These are phyloP conservation scores for Trametes meyenii DNA, from an alignment of 768 basidiomycete species.

Conservation along the genomic window DNA sequence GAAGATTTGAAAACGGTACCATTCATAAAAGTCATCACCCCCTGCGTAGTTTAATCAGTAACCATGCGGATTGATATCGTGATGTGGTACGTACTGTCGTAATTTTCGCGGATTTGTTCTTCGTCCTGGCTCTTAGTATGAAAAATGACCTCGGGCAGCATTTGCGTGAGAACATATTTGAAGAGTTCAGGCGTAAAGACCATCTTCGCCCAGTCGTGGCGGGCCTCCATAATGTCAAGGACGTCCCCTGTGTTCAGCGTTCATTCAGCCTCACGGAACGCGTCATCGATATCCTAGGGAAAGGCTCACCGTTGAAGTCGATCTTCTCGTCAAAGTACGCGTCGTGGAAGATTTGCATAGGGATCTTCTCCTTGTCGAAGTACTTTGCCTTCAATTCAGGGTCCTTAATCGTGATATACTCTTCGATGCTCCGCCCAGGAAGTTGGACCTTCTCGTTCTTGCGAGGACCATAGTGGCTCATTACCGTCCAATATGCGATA, in stretches of 20 bases:
- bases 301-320: constrained; percentile 83
- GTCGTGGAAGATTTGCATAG: constrained; percentile 97
- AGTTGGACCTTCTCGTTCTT: constrained; percentile 84
- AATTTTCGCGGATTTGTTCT: constrained; percentile 94
- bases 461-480: constrained; percentile 78
- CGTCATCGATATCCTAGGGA: not conserved
- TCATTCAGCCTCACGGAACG: constrained; percentile 12
- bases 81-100: constrained; percentile 68
- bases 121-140: constrained; percentile 93
- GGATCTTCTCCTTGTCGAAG: constrained; percentile 86
- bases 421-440: constrained; percentile 83
- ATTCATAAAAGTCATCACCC: constrained; percentile 95
- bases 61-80: constrained; percentile 13
- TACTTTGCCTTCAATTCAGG: constrained; percentile 77
- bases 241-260: constrained; percentile 69
- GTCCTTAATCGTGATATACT: constrained; percentile 92
- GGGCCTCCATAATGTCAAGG: constrained; percentile 88
- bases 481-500: constrained; percentile 86
- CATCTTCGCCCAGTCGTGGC: constrained; percentile 96
- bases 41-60: constrained; percentile 42
- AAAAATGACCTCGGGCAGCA: constrained; percentile 92
- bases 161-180: constrained; percentile 85
- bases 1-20: constrained; percentile 45
- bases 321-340: constrained; percentile 96
- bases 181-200: constrained; percentile 88